Evolutionary conservation across 345 rosid genomes (phyloP).

Genomic region (Reutealis trisperma): DNA sequence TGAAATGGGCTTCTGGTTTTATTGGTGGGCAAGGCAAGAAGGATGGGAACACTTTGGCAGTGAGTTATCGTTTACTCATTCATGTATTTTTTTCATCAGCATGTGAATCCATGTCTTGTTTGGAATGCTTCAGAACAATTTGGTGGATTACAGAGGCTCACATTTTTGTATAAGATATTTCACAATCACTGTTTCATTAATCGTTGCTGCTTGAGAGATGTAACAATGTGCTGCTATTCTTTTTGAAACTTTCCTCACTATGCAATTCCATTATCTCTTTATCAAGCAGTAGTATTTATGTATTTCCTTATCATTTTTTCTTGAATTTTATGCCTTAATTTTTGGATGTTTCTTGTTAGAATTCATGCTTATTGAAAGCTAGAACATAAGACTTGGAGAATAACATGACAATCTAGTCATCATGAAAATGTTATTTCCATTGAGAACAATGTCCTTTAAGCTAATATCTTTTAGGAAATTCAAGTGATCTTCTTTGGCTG

Average conservation of each 20-base stretch:
- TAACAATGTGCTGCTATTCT: background rate
- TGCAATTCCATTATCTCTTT: background rate
- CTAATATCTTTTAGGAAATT: background rate
- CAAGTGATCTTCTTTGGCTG: background rate
- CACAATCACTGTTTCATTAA: background rate
- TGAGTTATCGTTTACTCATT: constrained; percentile 26
- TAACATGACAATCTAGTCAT: too few relatives aligned
- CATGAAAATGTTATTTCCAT: too few relatives aligned
- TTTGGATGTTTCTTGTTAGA: background rate
- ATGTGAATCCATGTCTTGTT: background rate
- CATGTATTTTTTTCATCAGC: background rate
- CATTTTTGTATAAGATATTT: background rate
- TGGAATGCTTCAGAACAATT: background rate
- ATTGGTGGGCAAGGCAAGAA: constrained; percentile 69
- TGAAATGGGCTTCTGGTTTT: constrained; percentile 94
- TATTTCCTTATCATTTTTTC: background rate
- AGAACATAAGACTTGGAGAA: background rate
- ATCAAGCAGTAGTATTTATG: background rate
- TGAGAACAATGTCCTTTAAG: too few relatives aligned
- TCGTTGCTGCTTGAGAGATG: background rate
- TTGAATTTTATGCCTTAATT: background rate
- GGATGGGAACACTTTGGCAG: constrained; percentile 37
- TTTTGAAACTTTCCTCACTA: background rate
- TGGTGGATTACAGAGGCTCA: background rate
- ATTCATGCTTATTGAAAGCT: background rate